Conservation (phyloP, 2,329 filamentous ascomycete species). For the Scedosporium dehoogii region DNA sequence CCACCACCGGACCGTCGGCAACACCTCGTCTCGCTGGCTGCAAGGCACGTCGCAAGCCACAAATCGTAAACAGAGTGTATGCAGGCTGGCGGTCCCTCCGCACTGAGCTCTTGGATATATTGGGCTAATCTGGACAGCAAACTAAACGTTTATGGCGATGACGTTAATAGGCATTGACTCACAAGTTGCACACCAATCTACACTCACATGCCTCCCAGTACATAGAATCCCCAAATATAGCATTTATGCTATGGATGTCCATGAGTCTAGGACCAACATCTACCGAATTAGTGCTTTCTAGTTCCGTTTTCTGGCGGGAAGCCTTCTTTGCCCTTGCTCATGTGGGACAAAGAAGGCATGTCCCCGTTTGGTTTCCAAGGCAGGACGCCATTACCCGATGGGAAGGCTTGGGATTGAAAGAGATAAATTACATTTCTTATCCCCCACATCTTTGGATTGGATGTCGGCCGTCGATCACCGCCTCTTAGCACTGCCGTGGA, state of each 20-base stretch:
- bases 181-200: neutral
- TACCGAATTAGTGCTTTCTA: too few species aligned
- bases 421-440: neutral
- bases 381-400: neutral
- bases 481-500: neutral
- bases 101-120: neutral
- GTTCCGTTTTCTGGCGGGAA: neutral
- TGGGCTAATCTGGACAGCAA: neutral
- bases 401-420: neutral
- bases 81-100: neutral
- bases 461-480: conserved; percentile 1
- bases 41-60: neutral
- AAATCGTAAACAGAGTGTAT: neutral
- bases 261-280: too few species aligned
- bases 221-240: neutral
- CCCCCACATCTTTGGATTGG: neutral
- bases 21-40: neutral
- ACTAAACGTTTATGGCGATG: neutral
- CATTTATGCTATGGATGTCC: neutral
- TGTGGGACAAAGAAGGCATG: neutral
- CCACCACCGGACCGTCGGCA: neutral
- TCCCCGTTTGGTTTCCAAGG: neutral
- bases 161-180: neutral
- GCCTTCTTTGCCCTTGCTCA: neutral
- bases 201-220: neutral